Conservation (phyloP, 208 protist species). For the Trypanosoma brucei region DNA sequence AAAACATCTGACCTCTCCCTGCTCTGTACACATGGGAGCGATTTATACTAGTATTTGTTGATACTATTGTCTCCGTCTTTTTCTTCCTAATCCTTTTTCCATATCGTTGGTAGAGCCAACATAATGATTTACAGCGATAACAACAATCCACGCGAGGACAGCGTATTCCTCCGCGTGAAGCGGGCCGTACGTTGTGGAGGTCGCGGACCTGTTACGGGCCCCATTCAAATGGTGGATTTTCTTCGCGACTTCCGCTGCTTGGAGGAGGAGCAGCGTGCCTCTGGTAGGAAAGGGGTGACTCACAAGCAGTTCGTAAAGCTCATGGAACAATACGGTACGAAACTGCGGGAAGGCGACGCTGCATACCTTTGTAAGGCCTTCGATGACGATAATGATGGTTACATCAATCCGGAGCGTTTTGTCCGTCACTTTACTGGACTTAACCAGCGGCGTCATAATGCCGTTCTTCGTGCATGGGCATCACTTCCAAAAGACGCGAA, state of each 20-base stretch:
- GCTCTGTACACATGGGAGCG: neutral
- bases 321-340: conserved; percentile 38
- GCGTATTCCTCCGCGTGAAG: conserved; percentile 68
- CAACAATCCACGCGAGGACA: conserved; percentile 75
- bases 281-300: conserved; percentile 42
- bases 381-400: conserved; percentile 38
- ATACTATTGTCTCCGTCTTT: conserved; percentile 4
- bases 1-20: conserved; percentile 13
- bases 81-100: conserved; percentile 1
- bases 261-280: conserved; percentile 25
- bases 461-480: conserved; percentile 60
- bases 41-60: neutral
- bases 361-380: conserved; percentile 73
- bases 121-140: conserved; percentile 57
- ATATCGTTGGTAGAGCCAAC: conserved; percentile 6
- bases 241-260: conserved; percentile 54
- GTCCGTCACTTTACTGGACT: conserved; percentile 75
- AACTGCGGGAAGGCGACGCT: conserved; percentile 41
- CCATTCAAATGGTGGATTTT: conserved; percentile 42
- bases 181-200: conserved; percentile 24
- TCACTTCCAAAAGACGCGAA: conserved; percentile 34
- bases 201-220: conserved; percentile 15
- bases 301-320: conserved; percentile 52
- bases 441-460: conserved; percentile 62
- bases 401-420: conserved; percentile 56